These are phyloP conservation scores for Yamagishiella unicocca DNA, from an alignment of 139 green algal genomes.

Conservation along the genomic window DNA sequence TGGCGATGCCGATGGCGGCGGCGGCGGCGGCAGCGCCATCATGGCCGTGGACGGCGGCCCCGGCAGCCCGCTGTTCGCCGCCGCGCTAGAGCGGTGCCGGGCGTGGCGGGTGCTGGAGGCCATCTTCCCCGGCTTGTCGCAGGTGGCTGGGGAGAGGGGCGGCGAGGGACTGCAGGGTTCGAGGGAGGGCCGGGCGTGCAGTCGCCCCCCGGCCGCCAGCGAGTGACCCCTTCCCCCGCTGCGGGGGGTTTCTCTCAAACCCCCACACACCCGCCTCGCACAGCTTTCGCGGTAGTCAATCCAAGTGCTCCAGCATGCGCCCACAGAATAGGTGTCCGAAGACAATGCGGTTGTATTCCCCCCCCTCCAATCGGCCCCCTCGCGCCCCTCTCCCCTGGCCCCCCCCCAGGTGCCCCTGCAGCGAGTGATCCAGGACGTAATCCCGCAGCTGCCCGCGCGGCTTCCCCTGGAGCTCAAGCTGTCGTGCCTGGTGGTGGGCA, in stretches of 20 bases:
- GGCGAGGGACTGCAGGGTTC: no score
- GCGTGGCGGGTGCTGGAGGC: constrained; percentile 27
- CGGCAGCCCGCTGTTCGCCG: not conserved
- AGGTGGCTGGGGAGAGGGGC: not conserved
- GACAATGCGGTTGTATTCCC: no score
- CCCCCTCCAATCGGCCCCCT: not conserved
- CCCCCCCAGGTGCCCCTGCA: constrained; percentile 1
- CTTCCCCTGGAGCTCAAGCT: constrained; percentile 36
- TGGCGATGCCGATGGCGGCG: not conserved
- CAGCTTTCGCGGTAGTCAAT: no score
- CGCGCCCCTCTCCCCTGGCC: not conserved
- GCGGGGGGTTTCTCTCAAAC: no score
- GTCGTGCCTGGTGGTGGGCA: not conserved
- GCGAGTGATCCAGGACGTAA: not conserved
- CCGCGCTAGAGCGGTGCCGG: not conserved
- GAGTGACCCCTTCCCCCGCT: no score
- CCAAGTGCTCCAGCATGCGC: no score
- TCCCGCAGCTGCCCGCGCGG: not conserved
- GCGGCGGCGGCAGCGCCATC: not conserved
- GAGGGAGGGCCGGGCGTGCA: no score
- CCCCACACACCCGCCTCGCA: no score
- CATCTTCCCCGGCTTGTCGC: not conserved
- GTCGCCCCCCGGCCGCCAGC: no score
- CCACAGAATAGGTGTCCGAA: no score
- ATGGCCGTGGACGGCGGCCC: not conserved